Percentiles rank a stretch among this genome's conserved stretches.
These are phyloP conservation scores for Boletus insuetus DNA, from an alignment of 768 basidiomycete genomes.

Conservation along the genomic window DNA sequence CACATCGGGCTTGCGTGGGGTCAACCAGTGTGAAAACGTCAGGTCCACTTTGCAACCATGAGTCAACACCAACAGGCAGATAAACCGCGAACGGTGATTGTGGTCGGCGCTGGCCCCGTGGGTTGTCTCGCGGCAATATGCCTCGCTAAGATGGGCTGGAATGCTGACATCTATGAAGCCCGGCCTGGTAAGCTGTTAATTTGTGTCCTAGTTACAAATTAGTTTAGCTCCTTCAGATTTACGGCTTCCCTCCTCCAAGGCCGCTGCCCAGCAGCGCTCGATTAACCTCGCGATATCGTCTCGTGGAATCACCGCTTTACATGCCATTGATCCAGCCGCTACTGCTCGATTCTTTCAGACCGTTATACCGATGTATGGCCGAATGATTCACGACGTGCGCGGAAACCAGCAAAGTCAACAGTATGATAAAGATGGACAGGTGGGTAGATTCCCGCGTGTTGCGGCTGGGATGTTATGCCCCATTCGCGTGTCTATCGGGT, in stretches of 20 bases:
- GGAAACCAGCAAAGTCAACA: slow-evolving; percentile 77
- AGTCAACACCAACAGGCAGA: slow-evolving; percentile 1
- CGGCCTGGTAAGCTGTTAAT: slow-evolving; percentile 57
- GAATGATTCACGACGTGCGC: slow-evolving; percentile 85
- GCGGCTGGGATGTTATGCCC: slow-evolving; percentile 6
- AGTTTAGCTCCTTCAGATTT: slow-evolving; percentile 50
- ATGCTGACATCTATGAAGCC: slow-evolving; percentile 75
- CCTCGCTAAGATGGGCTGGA: slow-evolving; percentile 85
- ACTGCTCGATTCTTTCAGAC: slow-evolving; percentile 69
- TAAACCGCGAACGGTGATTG: slow-evolving; percentile 46
- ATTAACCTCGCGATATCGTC: slow-evolving; percentile 97
- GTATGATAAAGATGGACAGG: slow-evolving; percentile 89
- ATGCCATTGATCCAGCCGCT: slow-evolving; percentile 70
- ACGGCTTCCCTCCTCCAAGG: slow-evolving; percentile 67
- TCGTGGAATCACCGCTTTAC: slow-evolving; percentile 85
- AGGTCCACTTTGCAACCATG: slow-evolving; percentile 12
- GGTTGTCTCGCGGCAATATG: slow-evolving; percentile 88
- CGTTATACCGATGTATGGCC: slow-evolving; percentile 90
- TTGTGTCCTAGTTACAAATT: slow-evolving; percentile 12
- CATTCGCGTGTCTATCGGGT: slow-evolving; percentile 22
- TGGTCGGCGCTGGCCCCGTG: slow-evolving; percentile 91
- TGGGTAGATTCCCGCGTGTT: slow-evolving; percentile 36
- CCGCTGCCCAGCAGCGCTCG: slow-evolving; percentile 71
- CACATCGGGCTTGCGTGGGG: slow-evolving; percentile 6
- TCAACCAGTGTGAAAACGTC: slow-evolving; percentile 1